A percentile compares a stretch with the other conserved stretches of the same genome.
phyloP scores from a whole-genome alignment of 1,284 basidiomycete species.

The Moesziomyces sp. region DNA sequence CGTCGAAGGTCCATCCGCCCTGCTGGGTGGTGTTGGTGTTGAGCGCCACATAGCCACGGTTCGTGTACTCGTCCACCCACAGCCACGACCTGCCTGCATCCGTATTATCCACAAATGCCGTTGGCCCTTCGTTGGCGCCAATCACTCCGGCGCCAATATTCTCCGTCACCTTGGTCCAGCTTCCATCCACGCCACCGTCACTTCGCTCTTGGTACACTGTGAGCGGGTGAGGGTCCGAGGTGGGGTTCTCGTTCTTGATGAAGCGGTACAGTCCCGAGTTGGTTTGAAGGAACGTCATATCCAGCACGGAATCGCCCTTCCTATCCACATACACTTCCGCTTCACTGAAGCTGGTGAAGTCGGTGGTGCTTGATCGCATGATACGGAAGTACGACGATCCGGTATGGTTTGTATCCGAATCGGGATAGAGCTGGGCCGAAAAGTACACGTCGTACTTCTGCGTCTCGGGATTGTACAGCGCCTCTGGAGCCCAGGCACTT shows the following conservation, averaged over 20 bases:
- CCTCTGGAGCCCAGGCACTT: conserved; percentile 26
- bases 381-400: conserved; percentile 10
- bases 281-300: conserved; percentile 19
- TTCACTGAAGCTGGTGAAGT: conserved; percentile 13
- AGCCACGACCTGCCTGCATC: conserved; percentile 8
- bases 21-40: conserved; percentile 1
- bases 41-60: conserved; percentile 18
- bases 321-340: conserved; percentile 18
- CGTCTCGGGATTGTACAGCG: conserved; percentile 12
- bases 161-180: conserved; percentile 17
- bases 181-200: conserved; percentile 8
- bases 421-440: conserved; percentile 7
- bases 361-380: conserved; percentile 16
- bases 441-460: conserved; percentile 20
- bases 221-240: conserved; percentile 17
- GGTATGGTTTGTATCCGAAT: conserved; percentile 4
- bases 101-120: conserved; percentile 16
- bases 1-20: conserved; percentile 11
- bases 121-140: conserved; percentile 11
- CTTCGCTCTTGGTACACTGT: conserved; percentile 19
- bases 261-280: conserved; percentile 17
- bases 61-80: conserved; percentile 20
- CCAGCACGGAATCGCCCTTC: conserved; percentile 9
- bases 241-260: conserved; percentile 27
- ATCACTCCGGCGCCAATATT: conserved; percentile 14